These are phyloP conservation scores for Cryptococcus sp. DNA, from an alignment of 1,284 basidiomycete genomes.

Conservation along the genomic window DNA sequence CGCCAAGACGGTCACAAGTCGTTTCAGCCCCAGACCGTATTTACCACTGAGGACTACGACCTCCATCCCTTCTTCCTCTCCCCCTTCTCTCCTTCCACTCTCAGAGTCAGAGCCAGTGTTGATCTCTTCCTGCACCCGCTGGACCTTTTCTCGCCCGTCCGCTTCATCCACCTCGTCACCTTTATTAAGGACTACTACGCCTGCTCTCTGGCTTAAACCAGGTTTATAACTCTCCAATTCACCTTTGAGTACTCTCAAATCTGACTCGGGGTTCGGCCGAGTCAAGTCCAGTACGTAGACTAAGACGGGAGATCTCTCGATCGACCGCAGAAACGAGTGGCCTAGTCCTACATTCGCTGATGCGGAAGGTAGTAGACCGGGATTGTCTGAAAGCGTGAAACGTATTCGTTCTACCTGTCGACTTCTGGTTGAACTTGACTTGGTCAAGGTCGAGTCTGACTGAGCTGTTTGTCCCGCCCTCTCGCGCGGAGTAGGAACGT, in stretches of 20 bases:
- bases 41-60: conserved; percentile 79
- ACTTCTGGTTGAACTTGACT: not conserved
- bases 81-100: conserved; percentile 20
- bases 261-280: conserved; percentile 67
- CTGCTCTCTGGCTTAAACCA: conserved; percentile 72
- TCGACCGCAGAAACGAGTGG: conserved; percentile 88
- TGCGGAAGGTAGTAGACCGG: conserved; percentile 82
- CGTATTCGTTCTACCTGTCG: conserved; percentile 65
- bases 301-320: conserved; percentile 87
- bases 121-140: conserved; percentile 49
- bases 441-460: not conserved
- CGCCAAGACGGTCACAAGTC: conserved; percentile 66
- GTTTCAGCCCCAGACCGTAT: conserved; percentile 71
- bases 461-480: not conserved
- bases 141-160: conserved; percentile 39
- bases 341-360: conserved; percentile 89
- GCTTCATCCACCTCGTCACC: conserved; percentile 71
- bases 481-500: conserved; percentile 21
- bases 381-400: conserved; percentile 97
- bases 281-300: conserved; percentile 92
- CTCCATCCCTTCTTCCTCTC: conserved; percentile 59
- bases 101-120: conserved; percentile 8
- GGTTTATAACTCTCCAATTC: conserved; percentile 84
- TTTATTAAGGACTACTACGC: conserved; percentile 90
- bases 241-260: conserved; percentile 68